phyloP scores from a whole-genome alignment of 2,329 filamentous ascomycete genomes.

The Hansfordia pulvinata region DNA sequence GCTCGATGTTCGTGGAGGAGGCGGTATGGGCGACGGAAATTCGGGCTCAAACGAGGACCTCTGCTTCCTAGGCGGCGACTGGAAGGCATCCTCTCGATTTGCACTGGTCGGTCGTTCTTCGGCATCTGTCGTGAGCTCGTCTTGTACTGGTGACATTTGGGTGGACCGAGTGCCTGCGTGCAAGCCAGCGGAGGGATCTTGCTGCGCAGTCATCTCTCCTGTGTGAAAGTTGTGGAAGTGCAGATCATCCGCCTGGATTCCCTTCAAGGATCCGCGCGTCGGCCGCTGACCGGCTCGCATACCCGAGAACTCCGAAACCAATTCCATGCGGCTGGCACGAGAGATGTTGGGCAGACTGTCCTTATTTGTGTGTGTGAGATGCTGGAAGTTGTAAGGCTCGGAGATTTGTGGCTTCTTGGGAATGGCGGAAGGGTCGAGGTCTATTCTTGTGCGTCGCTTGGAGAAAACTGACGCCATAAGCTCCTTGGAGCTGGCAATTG shows the following conservation, averaged over 20 bases:
- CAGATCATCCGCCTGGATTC: conserved; percentile 24
- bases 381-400: conserved; percentile 53
- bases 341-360: conserved; percentile 29
- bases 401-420: conserved; percentile 40
- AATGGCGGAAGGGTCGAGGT: conserved; percentile 13
- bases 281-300: conserved; percentile 22
- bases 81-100: conserved; percentile 3
- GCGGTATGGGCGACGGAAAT: conserved; percentile 27
- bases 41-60: conserved; percentile 27
- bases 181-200: conserved; percentile 9
- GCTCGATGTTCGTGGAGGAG: conserved; percentile 39
- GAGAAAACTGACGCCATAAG: conserved; percentile 37
- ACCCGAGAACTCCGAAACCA: conserved; percentile 29
- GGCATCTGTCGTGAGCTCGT: not conserved
- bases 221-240: no score
- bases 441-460: conserved; percentile 25
- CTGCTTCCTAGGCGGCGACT: conserved; percentile 6
- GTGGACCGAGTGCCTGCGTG: conserved; percentile 9
- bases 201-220: conserved; percentile 6
- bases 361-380: conserved; percentile 43
- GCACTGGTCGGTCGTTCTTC: not conserved
- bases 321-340: conserved; percentile 23
- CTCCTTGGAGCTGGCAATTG: conserved; percentile 25
- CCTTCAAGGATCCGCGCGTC: conserved; percentile 19
- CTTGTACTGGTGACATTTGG: no score